Evolutionary conservation across 169 alveolate species (phyloP).

Genomic region (Eimeria praecox): DNA sequence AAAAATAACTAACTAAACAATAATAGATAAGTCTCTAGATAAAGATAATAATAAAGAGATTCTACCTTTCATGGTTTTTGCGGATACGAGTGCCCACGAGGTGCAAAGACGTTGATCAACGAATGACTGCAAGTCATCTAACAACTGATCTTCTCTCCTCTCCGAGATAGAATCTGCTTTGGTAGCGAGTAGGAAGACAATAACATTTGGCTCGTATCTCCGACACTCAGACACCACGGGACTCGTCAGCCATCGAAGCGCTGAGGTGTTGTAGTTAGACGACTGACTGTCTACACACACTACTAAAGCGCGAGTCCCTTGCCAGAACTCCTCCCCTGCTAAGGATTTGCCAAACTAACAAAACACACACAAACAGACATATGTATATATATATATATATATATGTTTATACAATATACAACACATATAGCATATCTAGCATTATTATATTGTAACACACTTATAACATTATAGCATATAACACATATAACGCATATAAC

Average conservation of each 20-base stretch:
- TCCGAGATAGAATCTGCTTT: constrained; percentile 24
- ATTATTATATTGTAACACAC: too few relatives aligned
- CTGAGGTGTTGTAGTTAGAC: not conserved
- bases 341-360: constrained; percentile 1
- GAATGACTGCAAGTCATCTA: constrained; percentile 19
- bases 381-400: too few relatives aligned
- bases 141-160: not conserved
- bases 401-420: too few relatives aligned
- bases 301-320: constrained; percentile 19
- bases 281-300: constrained; percentile 60
- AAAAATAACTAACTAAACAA: too few relatives aligned
- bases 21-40: too few relatives aligned
- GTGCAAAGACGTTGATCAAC: constrained; percentile 21
- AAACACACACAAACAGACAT: not conserved
- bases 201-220: not conserved
- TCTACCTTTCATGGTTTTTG: constrained; percentile 10
- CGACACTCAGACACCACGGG: constrained; percentile 7
- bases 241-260: constrained; percentile 11
- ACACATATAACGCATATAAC: too few relatives aligned
- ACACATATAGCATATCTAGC: too few relatives aligned
- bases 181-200: not conserved
- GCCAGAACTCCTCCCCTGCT: constrained; percentile 27
- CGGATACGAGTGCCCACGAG: constrained; percentile 40
- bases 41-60: too few relatives aligned
- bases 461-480: too few relatives aligned